phyloP scores from a whole-genome alignment of 495 filamentous ascomycete species.

The Lichenothelia convexa region DNA sequence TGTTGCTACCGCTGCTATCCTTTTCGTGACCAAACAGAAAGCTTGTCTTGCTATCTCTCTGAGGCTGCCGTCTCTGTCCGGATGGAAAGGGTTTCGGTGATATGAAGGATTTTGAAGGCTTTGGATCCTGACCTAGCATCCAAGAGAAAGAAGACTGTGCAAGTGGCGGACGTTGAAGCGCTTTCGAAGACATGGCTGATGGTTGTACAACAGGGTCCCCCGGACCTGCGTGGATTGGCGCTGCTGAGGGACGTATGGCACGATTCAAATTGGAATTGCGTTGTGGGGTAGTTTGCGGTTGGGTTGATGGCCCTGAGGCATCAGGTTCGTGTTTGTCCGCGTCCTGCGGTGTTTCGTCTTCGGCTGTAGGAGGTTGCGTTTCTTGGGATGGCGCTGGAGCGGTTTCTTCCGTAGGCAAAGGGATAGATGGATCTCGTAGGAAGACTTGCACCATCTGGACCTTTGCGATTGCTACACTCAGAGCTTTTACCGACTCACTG shows the following conservation, averaged over 20 bases:
- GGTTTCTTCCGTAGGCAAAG: conserved; percentile 31
- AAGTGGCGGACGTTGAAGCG: conserved; percentile 51
- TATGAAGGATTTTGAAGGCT: conserved; percentile 5
- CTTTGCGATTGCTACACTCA: conserved; percentile 50
- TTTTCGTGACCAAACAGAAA: conserved; percentile 4
- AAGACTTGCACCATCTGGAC: conserved; percentile 64
- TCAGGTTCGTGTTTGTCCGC: too few relatives aligned
- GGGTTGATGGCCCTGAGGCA: too few relatives aligned
- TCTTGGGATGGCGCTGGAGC: conserved; percentile 2
- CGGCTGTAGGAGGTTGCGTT: too few relatives aligned
- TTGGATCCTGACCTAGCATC: conserved; percentile 70
- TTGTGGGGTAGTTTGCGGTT: too few relatives aligned
- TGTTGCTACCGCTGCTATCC: background rate
- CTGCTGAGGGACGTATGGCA: background rate
- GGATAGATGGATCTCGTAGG: conserved; percentile 44
- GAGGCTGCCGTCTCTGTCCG: background rate
- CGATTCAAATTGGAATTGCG: too few relatives aligned
- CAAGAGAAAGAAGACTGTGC: conserved; percentile 82
- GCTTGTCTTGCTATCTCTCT: conserved; percentile 1
- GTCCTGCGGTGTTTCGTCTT: too few relatives aligned
- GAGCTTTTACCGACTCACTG: conserved; percentile 20
- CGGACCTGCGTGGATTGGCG: background rate
- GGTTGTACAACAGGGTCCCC: too few relatives aligned
- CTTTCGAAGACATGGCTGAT: too few relatives aligned
- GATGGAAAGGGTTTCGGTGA: conserved; percentile 4